Percentiles rank a stretch among this genome's conserved stretches.
Conservation (phyloP, 225 moss, liverwort and hornwort genomes). For the Pseudisothecium myosuroides region DNA sequence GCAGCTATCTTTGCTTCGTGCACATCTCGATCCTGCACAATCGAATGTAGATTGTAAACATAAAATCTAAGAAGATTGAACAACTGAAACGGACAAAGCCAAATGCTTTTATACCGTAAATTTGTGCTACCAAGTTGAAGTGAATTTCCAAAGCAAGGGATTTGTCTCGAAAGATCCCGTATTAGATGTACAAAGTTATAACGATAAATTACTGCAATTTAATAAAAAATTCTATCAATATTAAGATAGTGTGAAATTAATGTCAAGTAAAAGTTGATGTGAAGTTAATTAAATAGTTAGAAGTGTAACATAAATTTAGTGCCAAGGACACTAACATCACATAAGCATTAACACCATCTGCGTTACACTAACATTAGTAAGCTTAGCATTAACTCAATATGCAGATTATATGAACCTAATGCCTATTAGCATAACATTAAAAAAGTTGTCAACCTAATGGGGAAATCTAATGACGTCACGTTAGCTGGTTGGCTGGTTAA, state of each 20-base stretch:
- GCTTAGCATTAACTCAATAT: background rate
- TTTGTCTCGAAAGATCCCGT: background rate
- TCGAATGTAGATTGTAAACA: background rate
- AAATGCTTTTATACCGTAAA: background rate
- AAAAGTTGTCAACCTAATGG: background rate
- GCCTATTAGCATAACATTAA: background rate
- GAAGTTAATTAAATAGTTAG: background rate
- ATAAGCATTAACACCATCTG: background rate
- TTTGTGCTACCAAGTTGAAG: background rate
- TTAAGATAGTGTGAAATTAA: background rate
- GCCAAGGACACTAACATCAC: background rate
- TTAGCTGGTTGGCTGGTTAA: background rate
- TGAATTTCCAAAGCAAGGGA: background rate
- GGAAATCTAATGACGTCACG: background rate
- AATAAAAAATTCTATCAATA: background rate
- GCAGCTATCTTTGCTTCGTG: conserved; percentile 25
- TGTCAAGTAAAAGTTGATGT: background rate
- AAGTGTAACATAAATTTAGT: background rate
- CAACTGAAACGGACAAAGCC: background rate
- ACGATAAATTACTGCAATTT: background rate
- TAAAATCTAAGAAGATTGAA: background rate
- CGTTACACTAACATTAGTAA: too few relatives aligned
- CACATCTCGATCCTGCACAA: conserved; percentile 27
- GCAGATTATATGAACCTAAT: background rate
- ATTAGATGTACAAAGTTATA: background rate